A percentile compares a stretch with the other conserved stretches of the same genome.
Conservation (phyloP, 2,329 filamentous ascomycete species). For the Spiromastix sp. region DNA sequence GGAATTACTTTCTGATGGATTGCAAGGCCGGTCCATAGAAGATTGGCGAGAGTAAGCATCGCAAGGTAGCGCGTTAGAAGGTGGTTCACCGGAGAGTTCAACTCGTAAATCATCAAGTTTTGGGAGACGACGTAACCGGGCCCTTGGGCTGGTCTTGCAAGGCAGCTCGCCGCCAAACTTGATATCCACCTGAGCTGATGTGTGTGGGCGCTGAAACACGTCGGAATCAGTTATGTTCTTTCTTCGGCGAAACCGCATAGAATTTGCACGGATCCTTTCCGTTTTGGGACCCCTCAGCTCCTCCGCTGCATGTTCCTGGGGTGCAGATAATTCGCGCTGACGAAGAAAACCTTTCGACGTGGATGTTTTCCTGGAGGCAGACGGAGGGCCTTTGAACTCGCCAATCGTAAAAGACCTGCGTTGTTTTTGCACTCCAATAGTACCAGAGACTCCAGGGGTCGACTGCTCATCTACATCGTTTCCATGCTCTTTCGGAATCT, state of each 20-base stretch:
- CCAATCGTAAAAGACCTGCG: conserved; percentile 42
- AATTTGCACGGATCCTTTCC: conserved; percentile 18
- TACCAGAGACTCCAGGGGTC: too few relatives aligned
- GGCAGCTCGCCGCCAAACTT: conserved; percentile 2
- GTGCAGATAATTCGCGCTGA: conserved; percentile 8
- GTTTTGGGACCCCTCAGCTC: too few relatives aligned
- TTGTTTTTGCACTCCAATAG: conserved; percentile 13
- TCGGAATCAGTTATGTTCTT: conserved; percentile 33
- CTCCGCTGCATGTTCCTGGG: conserved; percentile 18
- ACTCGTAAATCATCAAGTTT: conserved; percentile 10
- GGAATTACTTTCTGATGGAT: conserved; percentile 1
- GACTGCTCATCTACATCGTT: too few relatives aligned
- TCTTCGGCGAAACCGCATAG: conserved; percentile 19
- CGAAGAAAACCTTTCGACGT: conserved; percentile 25
- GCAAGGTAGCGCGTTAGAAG: background rate
- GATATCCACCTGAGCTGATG: conserved; percentile 19
- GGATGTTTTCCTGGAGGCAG: conserved; percentile 29
- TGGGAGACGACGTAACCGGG: conserved; percentile 11
- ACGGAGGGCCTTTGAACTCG: conserved; percentile 28
- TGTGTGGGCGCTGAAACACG: conserved; percentile 25
- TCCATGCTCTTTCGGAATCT: too few relatives aligned
- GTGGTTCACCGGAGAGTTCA: conserved; percentile 5
- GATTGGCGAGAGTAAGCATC: background rate
- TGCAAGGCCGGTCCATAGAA: conserved; percentile 2
- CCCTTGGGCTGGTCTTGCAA: conserved; percentile 6